phyloP scores from a whole-genome alignment of 352 stramenopile species.

The Pythium phragmiticola region DNA sequence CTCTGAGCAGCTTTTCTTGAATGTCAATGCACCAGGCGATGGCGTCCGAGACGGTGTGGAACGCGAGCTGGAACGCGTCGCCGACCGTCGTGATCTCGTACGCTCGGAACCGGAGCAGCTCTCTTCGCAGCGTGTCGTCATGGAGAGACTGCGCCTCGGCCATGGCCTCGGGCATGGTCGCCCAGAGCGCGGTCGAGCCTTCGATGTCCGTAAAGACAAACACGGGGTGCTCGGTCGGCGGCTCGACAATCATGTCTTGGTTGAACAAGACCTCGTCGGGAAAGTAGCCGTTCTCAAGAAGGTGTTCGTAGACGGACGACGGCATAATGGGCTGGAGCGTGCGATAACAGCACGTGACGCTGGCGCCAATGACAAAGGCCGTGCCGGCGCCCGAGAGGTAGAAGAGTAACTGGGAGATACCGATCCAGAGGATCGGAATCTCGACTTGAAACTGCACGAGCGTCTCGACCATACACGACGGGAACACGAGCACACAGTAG shows the following conservation, averaged over 20 bases:
- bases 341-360: constrained; percentile 63
- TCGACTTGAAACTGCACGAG: constrained; percentile 28
- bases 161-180: constrained; percentile 46
- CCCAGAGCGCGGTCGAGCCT: constrained; percentile 71
- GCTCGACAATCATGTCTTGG: constrained; percentile 34
- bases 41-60: constrained; percentile 64
- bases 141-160: constrained; percentile 65
- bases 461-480: constrained; percentile 53
- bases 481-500: constrained; percentile 67
- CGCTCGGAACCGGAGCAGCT: constrained; percentile 52
- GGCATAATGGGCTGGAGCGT: constrained; percentile 62
- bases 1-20: constrained; percentile 64
- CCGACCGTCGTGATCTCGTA: constrained; percentile 83
- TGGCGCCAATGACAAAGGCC: constrained; percentile 60
- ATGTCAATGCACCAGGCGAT: constrained; percentile 63
- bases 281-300: constrained; percentile 63
- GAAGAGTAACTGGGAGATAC: constrained; percentile 50
- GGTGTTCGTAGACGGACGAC: constrained; percentile 53
- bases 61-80: constrained; percentile 80
- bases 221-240: constrained; percentile 48
- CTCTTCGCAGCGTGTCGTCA: constrained; percentile 60
- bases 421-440: constrained; percentile 43
- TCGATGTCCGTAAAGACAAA: constrained; percentile 87
- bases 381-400: constrained; percentile 61
- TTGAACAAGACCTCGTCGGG: constrained; percentile 28